These are phyloP conservation scores for Exophiala aquamarina DNA, from an alignment of 2,329 filamentous ascomycete species.

Conservation along the genomic window DNA sequence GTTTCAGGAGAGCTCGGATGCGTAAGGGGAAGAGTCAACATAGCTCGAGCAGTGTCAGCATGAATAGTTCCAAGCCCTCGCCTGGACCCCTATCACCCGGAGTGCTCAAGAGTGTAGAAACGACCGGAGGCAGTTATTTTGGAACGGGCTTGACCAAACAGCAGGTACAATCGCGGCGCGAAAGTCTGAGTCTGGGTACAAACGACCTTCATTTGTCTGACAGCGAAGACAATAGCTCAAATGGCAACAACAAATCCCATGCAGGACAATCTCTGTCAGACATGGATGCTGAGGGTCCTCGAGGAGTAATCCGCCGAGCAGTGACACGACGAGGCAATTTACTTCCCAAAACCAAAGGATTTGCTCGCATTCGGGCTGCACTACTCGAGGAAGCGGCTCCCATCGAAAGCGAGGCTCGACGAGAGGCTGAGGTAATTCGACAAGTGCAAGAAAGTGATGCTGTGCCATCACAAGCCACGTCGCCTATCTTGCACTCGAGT, in stretches of 20 bases:
- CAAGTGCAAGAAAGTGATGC: slow-evolving; percentile 90
- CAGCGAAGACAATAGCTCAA: slow-evolving; percentile 67
- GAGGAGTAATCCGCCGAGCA: slow-evolving; percentile 75
- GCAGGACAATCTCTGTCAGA: slow-evolving; percentile 32
- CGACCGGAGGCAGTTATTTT: slow-evolving; percentile 55
- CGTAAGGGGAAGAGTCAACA: slow-evolving; percentile 62
- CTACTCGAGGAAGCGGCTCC: slow-evolving; percentile 85
- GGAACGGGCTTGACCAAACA: slow-evolving; percentile 49
- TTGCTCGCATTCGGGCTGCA: slow-evolving; percentile 87
- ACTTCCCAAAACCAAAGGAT: slow-evolving; percentile 92
- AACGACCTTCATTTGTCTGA: slow-evolving; percentile 81
- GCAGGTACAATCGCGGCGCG: slow-evolving; percentile 63
- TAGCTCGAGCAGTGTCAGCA: slow-evolving; percentile 70
- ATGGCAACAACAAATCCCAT: slow-evolving; percentile 44
- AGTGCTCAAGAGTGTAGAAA: slow-evolving; percentile 56
- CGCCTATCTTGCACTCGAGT: slow-evolving; percentile 38
- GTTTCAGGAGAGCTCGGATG: slow-evolving; percentile 66
- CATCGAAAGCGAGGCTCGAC: slow-evolving; percentile 81
- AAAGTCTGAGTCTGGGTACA: slow-evolving; percentile 87
- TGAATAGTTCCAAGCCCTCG: slow-evolving; percentile 65
- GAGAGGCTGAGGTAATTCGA: slow-evolving; percentile 92
- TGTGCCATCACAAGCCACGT: slow-evolving; percentile 31
- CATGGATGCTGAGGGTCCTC: slow-evolving; percentile 45
- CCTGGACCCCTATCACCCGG: slow-evolving; percentile 78
- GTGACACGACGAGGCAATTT: slow-evolving; percentile 89